Percentiles rank a stretch among this genome's conserved stretches.
Evolutionary conservation across 331 rosid genomes (phyloP).

Genomic region (Telfairia occidentalis): DNA sequence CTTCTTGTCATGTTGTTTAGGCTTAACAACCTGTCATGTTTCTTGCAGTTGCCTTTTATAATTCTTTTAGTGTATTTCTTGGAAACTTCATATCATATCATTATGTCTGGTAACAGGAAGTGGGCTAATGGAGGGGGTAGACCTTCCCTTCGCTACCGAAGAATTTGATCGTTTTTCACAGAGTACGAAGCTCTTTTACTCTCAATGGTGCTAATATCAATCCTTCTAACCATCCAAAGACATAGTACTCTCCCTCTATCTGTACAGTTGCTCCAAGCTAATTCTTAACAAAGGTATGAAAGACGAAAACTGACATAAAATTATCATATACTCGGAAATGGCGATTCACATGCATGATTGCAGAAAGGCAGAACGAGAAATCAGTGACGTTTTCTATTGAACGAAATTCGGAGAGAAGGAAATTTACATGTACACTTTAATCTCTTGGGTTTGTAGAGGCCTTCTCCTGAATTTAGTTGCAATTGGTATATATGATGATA

Average conservation of each 20-base stretch:
- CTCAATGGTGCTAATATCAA: not conserved
- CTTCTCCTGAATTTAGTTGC: constrained; percentile 5
- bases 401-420: not conserved
- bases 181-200: not conserved
- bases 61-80: not conserved
- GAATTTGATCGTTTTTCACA: not conserved
- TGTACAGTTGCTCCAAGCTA: constrained; percentile 10
- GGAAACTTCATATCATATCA: not conserved
- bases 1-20: not conserved
- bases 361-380: not conserved
- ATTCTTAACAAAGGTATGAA: not conserved
- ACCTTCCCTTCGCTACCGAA: not conserved
- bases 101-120: constrained; percentile 11
- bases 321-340: constrained; percentile 14
- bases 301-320: constrained; percentile 5
- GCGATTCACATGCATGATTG: constrained; percentile 8
- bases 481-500: not conserved
- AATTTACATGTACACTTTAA: not conserved
- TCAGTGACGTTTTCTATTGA: not conserved
- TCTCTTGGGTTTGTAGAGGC: not conserved
- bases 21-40: constrained; percentile 2
- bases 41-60: not conserved
- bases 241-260: constrained; percentile 4
- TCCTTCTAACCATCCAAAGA: constrained; percentile 9
- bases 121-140: constrained; percentile 2